Evolutionary conservation across 2,329 filamentous ascomycete genomes (phyloP).

Genomic region (Hysterium pulicare): DNA sequence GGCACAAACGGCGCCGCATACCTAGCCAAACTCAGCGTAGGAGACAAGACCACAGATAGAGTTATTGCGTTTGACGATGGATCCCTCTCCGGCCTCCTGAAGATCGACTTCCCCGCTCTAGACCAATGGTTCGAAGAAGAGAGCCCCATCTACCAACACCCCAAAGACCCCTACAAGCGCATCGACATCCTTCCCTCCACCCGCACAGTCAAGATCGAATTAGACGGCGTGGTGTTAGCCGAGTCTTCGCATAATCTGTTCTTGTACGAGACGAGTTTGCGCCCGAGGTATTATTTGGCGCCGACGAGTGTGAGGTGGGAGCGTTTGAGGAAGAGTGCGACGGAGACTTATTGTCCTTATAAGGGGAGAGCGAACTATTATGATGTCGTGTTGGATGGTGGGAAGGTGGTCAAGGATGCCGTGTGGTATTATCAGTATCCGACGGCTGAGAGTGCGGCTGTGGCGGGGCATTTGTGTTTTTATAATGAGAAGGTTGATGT

Average conservation of each 20-base stretch:
- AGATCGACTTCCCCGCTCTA: constrained; percentile 27
- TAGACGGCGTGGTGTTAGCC: constrained; percentile 47
- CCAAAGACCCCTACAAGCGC: constrained; percentile 65
- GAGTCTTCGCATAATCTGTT: constrained; percentile 47
- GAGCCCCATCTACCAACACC: constrained; percentile 57
- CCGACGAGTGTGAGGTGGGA: constrained; percentile 48
- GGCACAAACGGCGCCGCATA: constrained; percentile 18
- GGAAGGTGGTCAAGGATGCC: constrained; percentile 47
- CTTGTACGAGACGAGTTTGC: constrained; percentile 59
- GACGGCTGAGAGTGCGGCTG: constrained; percentile 52
- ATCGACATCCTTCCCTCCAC: constrained; percentile 59
- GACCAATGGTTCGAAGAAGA: constrained; percentile 59
- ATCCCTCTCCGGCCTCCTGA: constrained; percentile 24
- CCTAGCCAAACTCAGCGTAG: constrained; percentile 19
- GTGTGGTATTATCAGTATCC: constrained; percentile 63
- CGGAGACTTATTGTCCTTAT: constrained; percentile 61
- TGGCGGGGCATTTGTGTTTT: constrained; percentile 60
- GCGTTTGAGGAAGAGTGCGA: constrained; percentile 49
- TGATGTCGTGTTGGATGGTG: constrained; percentile 46
- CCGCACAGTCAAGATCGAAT: constrained; percentile 51
- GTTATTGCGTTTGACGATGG: constrained; percentile 26
- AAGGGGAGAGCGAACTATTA: constrained; percentile 66
- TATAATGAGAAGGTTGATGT: constrained; percentile 68
- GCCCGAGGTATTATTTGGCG: constrained; percentile 59
- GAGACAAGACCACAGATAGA: constrained; percentile 16